Evolutionary conservation across 169 alveolate genomes (phyloP).

Genomic region (Plasmodium gonderi): DNA sequence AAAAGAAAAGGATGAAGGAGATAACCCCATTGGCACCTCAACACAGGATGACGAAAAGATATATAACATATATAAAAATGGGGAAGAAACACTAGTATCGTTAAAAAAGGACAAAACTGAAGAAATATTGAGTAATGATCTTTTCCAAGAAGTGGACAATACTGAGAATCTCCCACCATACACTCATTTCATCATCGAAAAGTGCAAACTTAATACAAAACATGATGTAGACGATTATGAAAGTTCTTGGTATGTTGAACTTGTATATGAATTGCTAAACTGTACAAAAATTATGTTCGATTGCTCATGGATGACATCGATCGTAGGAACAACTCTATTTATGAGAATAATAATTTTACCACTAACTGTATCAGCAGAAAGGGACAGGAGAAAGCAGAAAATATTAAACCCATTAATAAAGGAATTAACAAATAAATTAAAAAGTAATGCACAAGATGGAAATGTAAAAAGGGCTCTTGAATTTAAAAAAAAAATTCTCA

Average conservation of each 20-base stretch:
- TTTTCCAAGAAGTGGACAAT: not conserved
- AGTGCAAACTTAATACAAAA: constrained; percentile 20
- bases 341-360: constrained; percentile 79
- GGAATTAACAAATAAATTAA: constrained; percentile 78
- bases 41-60: not conserved
- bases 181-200: constrained; percentile 52
- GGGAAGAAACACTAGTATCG: not conserved
- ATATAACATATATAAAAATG: not conserved
- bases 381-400: constrained; percentile 82
- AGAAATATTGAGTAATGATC: not conserved
- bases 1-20: not conserved
- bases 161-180: not conserved
- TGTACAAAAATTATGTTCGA: constrained; percentile 46
- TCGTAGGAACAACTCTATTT: constrained; percentile 72
- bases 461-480: constrained; percentile 65
- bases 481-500: constrained; percentile 62
- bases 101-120: not conserved
- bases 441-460: constrained; percentile 76
- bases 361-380: constrained; percentile 78
- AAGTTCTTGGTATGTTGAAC: constrained; percentile 50
- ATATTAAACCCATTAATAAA: constrained; percentile 77
- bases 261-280: constrained; percentile 31
- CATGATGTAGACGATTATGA: constrained; percentile 41
- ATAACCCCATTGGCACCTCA: not conserved
- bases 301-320: constrained; percentile 52